Base-by-base conservation (phyloP, 2,329 filamentous ascomycete species). In the Claviceps sp. region DNA sequence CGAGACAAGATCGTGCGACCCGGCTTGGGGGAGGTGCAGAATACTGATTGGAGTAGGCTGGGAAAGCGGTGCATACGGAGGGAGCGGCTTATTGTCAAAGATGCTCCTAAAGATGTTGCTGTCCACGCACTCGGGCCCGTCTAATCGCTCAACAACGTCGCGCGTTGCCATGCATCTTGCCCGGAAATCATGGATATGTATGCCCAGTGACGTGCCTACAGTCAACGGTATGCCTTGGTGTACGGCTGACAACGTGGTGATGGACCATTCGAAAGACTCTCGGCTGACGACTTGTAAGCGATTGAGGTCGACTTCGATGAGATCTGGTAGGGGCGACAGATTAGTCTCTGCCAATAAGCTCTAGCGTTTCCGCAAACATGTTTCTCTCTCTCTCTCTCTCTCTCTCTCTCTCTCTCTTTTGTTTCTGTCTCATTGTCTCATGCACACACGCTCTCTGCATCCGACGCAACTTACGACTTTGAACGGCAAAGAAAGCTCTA, bases 1-100 rank as follows among this genome's bases (percentile, higher is more conserved):
- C 48, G 87, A 85, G 17, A 82, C 73, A 55, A 79, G 73, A 47
- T 71, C 69, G 9, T 65, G 65, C 8, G 71, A 66, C 0, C 75
- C 77, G 1, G 78, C 69, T 8, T 71, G 73, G 14, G 83, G 83
- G 29, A 90, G 72, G 62, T 95, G 88, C 2, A 94, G 71, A 55
- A 96, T 89, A 45, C 84, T 88, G 23, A 94, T 75, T 1, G 90
- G 88, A 0, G 86, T 87, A 1, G 88, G 85, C 57, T 93, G 85
- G 38, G 86, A 82, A 23, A 95, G 76, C 4, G 83, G 78, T 11
- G 87, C 85, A 63, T 88, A 88, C 0, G 71, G 69, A 0, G 76
- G 72, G 29, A 74, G 68, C 22, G 74, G 76, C 42, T 73, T 73
- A 34, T 75, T 68, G 53, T 79, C 76, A 45, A 79, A 73, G 26